phyloP scores from a whole-genome alignment of 208 protist genomes.

The Acanthamoeba healyi region DNA sequence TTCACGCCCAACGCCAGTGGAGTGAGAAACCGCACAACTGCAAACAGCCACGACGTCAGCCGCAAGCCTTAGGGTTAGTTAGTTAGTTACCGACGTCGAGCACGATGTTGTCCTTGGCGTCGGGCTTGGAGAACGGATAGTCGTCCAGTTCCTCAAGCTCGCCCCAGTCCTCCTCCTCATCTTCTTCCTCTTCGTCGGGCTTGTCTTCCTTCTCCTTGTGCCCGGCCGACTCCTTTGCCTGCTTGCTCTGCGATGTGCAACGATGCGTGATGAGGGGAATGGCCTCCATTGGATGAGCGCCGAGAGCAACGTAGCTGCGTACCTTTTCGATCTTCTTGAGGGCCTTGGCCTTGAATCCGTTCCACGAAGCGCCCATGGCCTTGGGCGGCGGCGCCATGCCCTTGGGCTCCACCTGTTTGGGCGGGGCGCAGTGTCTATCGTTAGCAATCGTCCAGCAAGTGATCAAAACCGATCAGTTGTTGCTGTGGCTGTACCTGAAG shows the following conservation, averaged over 20 bases:
- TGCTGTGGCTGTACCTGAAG: not conserved
- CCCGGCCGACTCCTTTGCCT: not conserved
- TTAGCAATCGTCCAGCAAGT: not conserved
- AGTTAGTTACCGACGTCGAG: not conserved
- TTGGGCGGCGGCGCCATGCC: constrained; percentile 2
- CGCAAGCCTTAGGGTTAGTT: too few relatives aligned
- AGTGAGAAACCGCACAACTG: too few relatives aligned
- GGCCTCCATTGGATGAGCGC: too few relatives aligned
- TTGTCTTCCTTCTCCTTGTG: constrained; percentile 10
- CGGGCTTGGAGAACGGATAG: constrained; percentile 1
- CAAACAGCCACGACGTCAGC: too few relatives aligned
- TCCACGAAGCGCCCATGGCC: not conserved
- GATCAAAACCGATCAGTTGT: too few relatives aligned
- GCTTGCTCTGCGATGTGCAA: constrained; percentile 28
- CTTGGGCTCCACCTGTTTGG: constrained; percentile 44
- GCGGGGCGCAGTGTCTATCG: not conserved
- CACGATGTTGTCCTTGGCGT: constrained; percentile 36
- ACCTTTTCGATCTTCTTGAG: constrained; percentile 55
- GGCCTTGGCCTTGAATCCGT: constrained; percentile 7
- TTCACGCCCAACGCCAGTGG: not conserved
- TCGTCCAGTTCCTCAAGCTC: constrained; percentile 14
- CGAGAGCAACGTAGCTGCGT: not conserved
- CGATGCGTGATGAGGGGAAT: too few relatives aligned
- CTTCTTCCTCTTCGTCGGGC: not conserved
- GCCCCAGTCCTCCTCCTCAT: constrained; percentile 48